These are phyloP conservation scores for Trichoderma orchidacearum DNA, from an alignment of 495 filamentous ascomycete species.

Conservation along the genomic window DNA sequence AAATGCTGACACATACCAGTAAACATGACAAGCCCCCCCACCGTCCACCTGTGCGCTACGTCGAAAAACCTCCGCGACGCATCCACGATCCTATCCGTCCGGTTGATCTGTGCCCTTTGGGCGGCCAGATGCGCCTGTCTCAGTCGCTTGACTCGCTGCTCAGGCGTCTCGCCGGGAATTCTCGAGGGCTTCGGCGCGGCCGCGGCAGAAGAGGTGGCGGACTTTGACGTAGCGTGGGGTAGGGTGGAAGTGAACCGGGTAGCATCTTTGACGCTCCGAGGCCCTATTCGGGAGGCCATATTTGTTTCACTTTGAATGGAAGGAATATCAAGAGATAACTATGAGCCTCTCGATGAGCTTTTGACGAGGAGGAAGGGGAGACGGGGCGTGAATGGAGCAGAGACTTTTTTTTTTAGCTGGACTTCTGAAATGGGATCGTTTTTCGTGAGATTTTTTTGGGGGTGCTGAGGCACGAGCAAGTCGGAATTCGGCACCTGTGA, in stretches of 20 bases:
- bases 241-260: constrained; percentile 91
- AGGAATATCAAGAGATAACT: neutral
- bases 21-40: constrained; percentile 59
- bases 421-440: neutral
- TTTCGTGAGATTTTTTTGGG: neutral
- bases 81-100: constrained; percentile 56
- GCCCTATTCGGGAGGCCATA: constrained; percentile 31
- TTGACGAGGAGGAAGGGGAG: neutral
- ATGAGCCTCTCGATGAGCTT: neutral
- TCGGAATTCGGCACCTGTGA: neutral
- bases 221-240: constrained; percentile 70
- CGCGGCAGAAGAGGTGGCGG: constrained; percentile 10
- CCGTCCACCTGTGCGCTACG: constrained; percentile 64
- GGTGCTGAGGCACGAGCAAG: neutral
- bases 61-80: constrained; percentile 65
- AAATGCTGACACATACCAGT: constrained; percentile 67
- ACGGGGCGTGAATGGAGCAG: neutral
- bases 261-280: constrained; percentile 82
- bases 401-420: neutral
- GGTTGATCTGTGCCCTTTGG: constrained; percentile 46
- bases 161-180: constrained; percentile 53
- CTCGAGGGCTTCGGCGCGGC: neutral
- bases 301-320: neutral
- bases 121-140: constrained; percentile 65
- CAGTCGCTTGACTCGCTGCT: constrained; percentile 78